These are phyloP conservation scores for Platanthera guangdongensis DNA, from an alignment of 106 monocot species.

Conservation along the genomic window DNA sequence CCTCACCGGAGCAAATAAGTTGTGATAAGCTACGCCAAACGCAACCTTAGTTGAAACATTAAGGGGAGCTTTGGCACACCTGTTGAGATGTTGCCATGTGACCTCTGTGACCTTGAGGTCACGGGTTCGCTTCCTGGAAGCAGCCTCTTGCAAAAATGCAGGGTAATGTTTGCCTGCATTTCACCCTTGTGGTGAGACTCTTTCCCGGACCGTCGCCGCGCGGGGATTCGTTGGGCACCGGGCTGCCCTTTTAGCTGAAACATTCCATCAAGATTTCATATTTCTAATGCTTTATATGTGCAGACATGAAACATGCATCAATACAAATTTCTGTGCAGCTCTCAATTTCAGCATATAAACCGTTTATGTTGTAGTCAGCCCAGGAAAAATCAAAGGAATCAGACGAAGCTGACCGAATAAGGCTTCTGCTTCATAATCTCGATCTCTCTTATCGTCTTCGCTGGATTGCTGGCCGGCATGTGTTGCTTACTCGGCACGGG, in stretches of 20 bases:
- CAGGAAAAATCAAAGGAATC: constrained; percentile 37
- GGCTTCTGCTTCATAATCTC: constrained; percentile 57
- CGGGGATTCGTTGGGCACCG: too few relatives aligned
- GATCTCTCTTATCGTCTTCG: constrained; percentile 78
- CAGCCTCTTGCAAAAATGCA: too few relatives aligned
- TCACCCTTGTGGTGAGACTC: too few relatives aligned
- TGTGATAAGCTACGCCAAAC: too few relatives aligned
- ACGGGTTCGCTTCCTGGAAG: too few relatives aligned
- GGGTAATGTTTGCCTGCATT: too few relatives aligned
- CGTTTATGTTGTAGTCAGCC: not conserved
- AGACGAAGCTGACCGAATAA: constrained; percentile 41
- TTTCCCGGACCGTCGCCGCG: too few relatives aligned
- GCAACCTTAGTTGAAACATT: not conserved
- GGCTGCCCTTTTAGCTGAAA: too few relatives aligned
- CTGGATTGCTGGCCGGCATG: constrained; percentile 56
- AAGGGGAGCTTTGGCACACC: too few relatives aligned
- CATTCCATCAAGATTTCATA: not conserved
- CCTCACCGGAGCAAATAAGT: too few relatives aligned
- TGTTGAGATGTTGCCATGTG: too few relatives aligned
- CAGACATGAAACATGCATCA: not conserved
- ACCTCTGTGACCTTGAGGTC: too few relatives aligned
- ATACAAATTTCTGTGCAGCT: not conserved
- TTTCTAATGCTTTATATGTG: not conserved
- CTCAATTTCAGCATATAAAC: not conserved
- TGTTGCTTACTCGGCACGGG: constrained; percentile 48